Evolutionary conservation across 345 rosid genomes (phyloP).

Genomic region (Eucalyptus shirleyi): DNA sequence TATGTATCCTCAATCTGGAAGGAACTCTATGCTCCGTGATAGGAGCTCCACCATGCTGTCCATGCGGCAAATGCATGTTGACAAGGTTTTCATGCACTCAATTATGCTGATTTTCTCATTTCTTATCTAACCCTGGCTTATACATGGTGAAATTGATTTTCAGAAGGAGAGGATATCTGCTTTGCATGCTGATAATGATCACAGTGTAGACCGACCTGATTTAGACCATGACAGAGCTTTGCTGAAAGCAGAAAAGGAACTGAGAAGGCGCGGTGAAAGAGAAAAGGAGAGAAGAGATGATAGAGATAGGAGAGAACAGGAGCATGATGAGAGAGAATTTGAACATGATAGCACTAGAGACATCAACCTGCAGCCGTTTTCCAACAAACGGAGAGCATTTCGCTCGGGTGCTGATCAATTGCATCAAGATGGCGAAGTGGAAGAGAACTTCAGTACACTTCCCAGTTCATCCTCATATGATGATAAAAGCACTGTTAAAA

Average conservation of each 20-base stretch:
- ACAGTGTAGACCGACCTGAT: conserved; percentile 46
- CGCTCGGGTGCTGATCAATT: conserved; percentile 24
- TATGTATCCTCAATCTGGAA: conserved; percentile 32
- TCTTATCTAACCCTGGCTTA: conserved; percentile 1
- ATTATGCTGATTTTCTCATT: not conserved
- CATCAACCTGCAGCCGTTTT: conserved; percentile 38
- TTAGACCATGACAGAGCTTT: conserved; percentile 42
- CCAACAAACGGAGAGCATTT: conserved; percentile 31
- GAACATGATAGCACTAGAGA: conserved; percentile 54
- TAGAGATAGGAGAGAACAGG: conserved; percentile 47
- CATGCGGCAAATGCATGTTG: conserved; percentile 35
- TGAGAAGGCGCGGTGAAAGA: conserved; percentile 52
- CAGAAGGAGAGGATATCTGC: conserved; percentile 61
- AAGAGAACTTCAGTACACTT: conserved; percentile 36
- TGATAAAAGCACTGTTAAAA: conserved; percentile 57
- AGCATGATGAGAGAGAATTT: conserved; percentile 40
- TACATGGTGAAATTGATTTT: conserved; percentile 5
- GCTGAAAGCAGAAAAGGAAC: conserved; percentile 57
- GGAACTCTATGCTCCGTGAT: conserved; percentile 46
- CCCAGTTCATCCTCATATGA: conserved; percentile 45
- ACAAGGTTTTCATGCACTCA: conserved; percentile 38
- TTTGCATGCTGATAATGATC: conserved; percentile 40
- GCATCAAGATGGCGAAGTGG: conserved; percentile 51
- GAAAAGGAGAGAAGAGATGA: conserved; percentile 69
- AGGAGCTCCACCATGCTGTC: conserved; percentile 52